Conservation (phyloP, 192 early-diverging fungal species). For the Backusella macrospora region DNA sequence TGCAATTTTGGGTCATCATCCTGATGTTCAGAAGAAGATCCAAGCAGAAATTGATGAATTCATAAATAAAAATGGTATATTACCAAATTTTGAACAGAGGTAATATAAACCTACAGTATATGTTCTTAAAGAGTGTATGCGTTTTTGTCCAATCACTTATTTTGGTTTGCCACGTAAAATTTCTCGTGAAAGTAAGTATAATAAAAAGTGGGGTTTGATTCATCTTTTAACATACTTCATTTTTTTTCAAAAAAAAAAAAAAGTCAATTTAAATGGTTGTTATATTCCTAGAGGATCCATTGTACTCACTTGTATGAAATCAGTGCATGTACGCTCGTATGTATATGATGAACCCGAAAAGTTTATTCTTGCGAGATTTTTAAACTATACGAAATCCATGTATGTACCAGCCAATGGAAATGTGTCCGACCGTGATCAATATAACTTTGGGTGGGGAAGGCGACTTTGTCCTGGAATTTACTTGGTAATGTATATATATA, state of each 20-base stretch:
- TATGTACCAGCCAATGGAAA: conserved; percentile 6
- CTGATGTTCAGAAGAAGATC: neutral
- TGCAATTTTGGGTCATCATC: conserved; percentile 7
- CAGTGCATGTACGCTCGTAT: neutral
- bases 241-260: conserved; percentile 4
- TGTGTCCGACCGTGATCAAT: neutral
- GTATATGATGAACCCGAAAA: conserved; percentile 18
- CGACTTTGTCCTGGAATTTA: conserved; percentile 22
- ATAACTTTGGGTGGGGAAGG: conserved; percentile 15
- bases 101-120: neutral
- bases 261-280: neutral
- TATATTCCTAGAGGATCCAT: neutral
- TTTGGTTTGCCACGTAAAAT: conserved; percentile 15
- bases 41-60: conserved; percentile 14
- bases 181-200: conserved; percentile 13
- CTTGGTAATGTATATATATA: neutral
- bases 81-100: conserved; percentile 7
- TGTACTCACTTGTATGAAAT: conserved; percentile 6
- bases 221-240: neutral
- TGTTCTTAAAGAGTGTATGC: conserved; percentile 17
- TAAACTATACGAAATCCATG: neutral
- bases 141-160: neutral
- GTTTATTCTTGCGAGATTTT: conserved; percentile 8
- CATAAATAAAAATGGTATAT: neutral
- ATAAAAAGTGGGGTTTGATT: neutral